These are phyloP conservation scores for Erigeron canadensis DNA, from an alignment of 129 eudicot species.

Conservation along the genomic window DNA sequence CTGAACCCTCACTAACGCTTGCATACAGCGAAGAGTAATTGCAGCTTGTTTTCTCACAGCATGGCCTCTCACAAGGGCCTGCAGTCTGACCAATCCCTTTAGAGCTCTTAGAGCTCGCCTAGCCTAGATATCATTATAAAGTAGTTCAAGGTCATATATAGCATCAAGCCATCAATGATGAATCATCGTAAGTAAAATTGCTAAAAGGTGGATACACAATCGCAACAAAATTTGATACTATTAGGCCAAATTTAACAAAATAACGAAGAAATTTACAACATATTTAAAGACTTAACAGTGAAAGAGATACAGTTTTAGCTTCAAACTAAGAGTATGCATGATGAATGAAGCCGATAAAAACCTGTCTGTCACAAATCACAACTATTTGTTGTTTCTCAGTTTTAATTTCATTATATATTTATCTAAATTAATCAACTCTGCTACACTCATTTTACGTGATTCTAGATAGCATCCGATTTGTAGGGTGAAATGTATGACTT, in stretches of 20 bases:
- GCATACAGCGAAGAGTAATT: conserved; percentile 93
- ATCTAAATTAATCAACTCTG: neutral
- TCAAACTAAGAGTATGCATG: neutral
- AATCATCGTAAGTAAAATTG: neutral
- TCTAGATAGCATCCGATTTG: neutral
- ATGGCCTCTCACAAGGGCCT: conserved; percentile 94
- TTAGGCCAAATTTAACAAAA: neutral
- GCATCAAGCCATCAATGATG: neutral
- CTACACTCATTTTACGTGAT: conserved; percentile 5
- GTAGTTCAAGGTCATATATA: conserved; percentile 19
- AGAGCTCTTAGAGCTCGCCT: conserved; percentile 86
- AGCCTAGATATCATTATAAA: conserved; percentile 50
- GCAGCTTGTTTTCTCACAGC: conserved; percentile 99
- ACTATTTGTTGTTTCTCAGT: neutral
- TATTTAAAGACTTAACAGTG: neutral
- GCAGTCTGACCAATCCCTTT: conserved; percentile 92
- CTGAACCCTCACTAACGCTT: conserved; percentile 94
- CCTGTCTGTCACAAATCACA: neutral
- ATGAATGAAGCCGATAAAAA: neutral
- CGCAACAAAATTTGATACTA: neutral
- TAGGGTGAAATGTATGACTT: neutral
- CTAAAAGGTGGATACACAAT: conserved; percentile 1
- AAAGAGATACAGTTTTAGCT: neutral
- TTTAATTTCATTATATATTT: neutral
- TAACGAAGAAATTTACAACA: neutral